Conservation (phyloP, 176 grass and related monocot species). For the Avena sativa region DNA sequence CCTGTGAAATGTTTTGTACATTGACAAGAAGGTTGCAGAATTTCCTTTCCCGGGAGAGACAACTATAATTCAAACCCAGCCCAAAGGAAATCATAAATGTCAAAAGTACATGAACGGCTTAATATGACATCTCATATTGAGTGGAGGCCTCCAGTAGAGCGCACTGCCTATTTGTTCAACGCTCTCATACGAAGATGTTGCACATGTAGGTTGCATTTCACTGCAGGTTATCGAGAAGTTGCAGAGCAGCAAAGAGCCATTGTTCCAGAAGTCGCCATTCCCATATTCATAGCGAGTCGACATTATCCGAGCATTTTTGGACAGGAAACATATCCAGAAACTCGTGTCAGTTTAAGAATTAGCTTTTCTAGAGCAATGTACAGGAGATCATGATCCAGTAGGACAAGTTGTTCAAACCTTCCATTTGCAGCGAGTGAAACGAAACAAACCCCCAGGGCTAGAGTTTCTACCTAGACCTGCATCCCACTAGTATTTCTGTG, state of each 20-base stretch:
- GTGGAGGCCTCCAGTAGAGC: background rate
- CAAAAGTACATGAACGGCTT: background rate
- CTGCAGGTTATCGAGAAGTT: background rate
- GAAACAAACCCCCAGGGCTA: background rate
- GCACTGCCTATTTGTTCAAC: background rate
- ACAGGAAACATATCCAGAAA: background rate
- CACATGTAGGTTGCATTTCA: background rate
- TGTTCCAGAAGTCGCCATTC: background rate
- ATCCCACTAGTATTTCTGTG: background rate
- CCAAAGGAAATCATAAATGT: background rate
- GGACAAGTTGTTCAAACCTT: background rate
- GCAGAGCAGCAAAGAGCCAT: background rate
- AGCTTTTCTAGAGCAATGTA: constrained; percentile 9
- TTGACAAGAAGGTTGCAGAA: background rate
- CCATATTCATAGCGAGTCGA: background rate
- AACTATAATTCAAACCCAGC: background rate
- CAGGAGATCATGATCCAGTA: background rate
- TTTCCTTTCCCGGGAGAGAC: background rate
- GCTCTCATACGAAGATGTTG: background rate
- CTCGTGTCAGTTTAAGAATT: background rate
- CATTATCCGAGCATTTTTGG: background rate
- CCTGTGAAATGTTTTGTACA: background rate
- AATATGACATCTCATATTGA: constrained; percentile 1
- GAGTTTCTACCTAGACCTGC: background rate
- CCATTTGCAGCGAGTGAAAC: background rate